Base-by-base conservation (phyloP, 2,329 filamentous ascomycete genomes). In the Aureobasidium sp. region DNA sequence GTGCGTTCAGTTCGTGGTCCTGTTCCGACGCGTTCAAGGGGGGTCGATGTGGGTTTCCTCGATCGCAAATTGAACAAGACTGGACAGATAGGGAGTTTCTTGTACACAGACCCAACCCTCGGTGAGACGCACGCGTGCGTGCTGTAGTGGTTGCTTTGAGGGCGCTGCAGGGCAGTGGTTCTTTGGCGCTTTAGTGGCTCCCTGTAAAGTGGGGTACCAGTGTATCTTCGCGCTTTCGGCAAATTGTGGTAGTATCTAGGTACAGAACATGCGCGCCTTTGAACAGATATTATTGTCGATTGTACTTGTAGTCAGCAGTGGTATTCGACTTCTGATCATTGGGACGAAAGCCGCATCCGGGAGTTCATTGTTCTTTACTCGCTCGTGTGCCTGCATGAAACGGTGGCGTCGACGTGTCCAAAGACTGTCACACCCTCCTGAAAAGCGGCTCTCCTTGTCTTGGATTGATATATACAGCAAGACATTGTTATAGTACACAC, bases 21-120 rank as follows among this genome's bases (percentile, higher is more conserved):
- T 39, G 50, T 43, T 29, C 26, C 52, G 52, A 56, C 53, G 53
- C 53, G 53, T 57, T 44, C 53, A 34, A 46, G n/a, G 52, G 52
- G 37, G 36, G 26, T 29, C 24, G 52, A n/a, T 36, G n/a, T 26
- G 13, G 10, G 20, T 1, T 37, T n/a, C n/a, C n/a, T 27, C 37
- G 51, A 43, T 55, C 37, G 26, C 51, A 5, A 55, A 29, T 10
- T 55, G 51, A 29, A 8, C 2, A 41, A 26, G 24, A 20, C 20
- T 20, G 20, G 20, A 43, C 37, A 36, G 15, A 43, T 29, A 55
- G 51, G 51, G 37, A 39, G 36, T 41, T 9, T 4, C 26, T 37
- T 29, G 26, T 7, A 32, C 37, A 29, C 10, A 55, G 36, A 43
- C 8, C 50, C 20, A 34, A 39, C 10, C 50, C 37, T 55, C 26